phyloP scores from a whole-genome alignment of 768 basidiomycete genomes.

The Austroboletus eburneus region DNA sequence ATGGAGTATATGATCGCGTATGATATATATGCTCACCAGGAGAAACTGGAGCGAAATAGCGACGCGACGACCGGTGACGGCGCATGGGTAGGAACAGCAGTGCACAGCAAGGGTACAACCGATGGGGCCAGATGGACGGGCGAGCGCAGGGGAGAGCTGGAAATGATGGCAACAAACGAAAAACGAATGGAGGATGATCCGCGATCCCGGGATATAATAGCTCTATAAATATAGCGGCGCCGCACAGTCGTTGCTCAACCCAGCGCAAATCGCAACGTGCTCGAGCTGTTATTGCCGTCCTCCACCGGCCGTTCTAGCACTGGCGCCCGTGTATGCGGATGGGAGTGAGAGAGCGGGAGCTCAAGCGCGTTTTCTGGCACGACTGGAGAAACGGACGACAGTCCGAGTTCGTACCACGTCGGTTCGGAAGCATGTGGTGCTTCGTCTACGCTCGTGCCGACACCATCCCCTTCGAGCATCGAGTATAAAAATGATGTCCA shows the following conservation, averaged over 20 bases:
- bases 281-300: conserved; percentile 24
- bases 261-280: conserved; percentile 29
- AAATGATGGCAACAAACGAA: background rate
- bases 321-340: conserved; percentile 2
- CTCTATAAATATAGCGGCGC: conserved; percentile 23
- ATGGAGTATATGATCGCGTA: conserved; percentile 1
- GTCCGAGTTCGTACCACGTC: conserved; percentile 30
- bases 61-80: conserved; percentile 7
- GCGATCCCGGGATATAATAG: conserved; percentile 20
- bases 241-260: conserved; percentile 13
- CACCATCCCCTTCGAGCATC: conserved; percentile 31
- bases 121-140: too few species aligned
- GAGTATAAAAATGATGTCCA: conserved; percentile 33
- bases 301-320: conserved; percentile 15
- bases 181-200: background rate
- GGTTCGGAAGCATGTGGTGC: conserved; percentile 9
- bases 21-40: conserved; percentile 11
- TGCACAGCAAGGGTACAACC: too few species aligned
- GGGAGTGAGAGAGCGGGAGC: conserved; percentile 12
- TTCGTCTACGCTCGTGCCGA: conserved; percentile 7
- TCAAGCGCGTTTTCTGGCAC: conserved; percentile 7
- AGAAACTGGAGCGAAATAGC: background rate
- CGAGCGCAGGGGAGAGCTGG: background rate
- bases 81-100: background rate
- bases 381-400: conserved; percentile 14